Conservation (phyloP, 768 basidiomycete species). For the Tylopilus intermedius region DNA sequence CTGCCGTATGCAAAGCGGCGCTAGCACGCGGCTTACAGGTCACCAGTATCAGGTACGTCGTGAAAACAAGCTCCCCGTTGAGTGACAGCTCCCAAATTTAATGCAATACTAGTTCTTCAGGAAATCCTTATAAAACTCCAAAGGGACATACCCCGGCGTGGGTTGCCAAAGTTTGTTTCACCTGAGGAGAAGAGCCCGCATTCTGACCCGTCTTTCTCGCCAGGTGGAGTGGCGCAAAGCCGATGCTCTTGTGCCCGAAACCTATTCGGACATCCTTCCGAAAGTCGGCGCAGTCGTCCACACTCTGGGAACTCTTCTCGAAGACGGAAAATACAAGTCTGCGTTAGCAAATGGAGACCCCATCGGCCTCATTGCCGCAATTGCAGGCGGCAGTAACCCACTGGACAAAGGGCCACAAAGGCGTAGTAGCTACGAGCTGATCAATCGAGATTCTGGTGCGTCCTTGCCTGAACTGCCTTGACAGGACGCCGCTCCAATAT, state of each 20-base stretch:
- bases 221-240: slow-evolving; percentile 88
- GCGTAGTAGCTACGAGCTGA: slow-evolving; percentile 61
- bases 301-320: slow-evolving; percentile 87
- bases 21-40: slow-evolving; percentile 81
- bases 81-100: not conserved
- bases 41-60: slow-evolving; percentile 73
- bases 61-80: not conserved
- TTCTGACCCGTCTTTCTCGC: slow-evolving; percentile 5
- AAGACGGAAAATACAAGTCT: slow-evolving; percentile 75
- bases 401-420: slow-evolving; percentile 42
- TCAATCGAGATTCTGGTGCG: slow-evolving; percentile 91
- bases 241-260: slow-evolving; percentile 72
- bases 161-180: slow-evolving; percentile 58
- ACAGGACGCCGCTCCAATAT: slow-evolving; percentile 4
- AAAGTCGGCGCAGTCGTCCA: slow-evolving; percentile 79
- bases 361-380: slow-evolving; percentile 43
- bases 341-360: slow-evolving; percentile 59
- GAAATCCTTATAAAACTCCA: slow-evolving; percentile 78
- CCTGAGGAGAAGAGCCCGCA: not conserved
- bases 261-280: slow-evolving; percentile 66
- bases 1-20: slow-evolving; percentile 87
- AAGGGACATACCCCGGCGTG: slow-evolving; percentile 88
- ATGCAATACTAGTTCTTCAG: slow-evolving; percentile 63
- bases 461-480: slow-evolving; percentile 14
- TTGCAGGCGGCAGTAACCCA: slow-evolving; percentile 52